phyloP scores from a whole-genome alignment of 495 filamentous ascomycete genomes.

The Massariosphaeria phaeospora region DNA sequence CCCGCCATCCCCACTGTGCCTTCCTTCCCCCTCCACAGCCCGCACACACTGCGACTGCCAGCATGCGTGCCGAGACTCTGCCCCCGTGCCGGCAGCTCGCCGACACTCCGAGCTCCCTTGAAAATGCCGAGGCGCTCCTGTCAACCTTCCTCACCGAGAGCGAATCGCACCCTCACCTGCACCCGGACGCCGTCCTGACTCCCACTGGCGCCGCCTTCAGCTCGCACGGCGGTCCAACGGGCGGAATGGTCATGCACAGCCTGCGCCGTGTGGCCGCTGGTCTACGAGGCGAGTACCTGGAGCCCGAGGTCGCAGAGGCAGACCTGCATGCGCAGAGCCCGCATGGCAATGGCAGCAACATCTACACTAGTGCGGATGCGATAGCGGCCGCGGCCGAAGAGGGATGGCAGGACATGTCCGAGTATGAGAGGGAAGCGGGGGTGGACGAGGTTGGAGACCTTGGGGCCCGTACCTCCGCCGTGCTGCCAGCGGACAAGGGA shows the following conservation, averaged over 20 bases:
- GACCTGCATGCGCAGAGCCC: conserved; percentile 4
- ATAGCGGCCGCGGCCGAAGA: conserved; percentile 24
- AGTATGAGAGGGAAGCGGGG: conserved; percentile 47
- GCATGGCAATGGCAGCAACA: conserved; percentile 2
- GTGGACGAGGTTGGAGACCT: conserved; percentile 42
- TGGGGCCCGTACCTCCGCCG: conserved; percentile 28
- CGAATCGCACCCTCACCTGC: conserved; percentile 55
- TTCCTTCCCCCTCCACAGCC: not conserved
- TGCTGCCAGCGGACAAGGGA: conserved; percentile 23
- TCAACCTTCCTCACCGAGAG: conserved; percentile 54
- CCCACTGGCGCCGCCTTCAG: conserved; percentile 52
- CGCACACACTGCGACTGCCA: not conserved
- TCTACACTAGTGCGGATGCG: conserved; percentile 18
- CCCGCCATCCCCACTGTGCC: not conserved
- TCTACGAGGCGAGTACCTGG: conserved; percentile 54
- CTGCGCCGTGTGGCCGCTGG: conserved; percentile 63
- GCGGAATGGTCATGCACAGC: conserved; percentile 58
- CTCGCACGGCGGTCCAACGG: conserved; percentile 48
- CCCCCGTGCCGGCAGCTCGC: conserved; percentile 46
- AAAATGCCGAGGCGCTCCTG: conserved; percentile 53
- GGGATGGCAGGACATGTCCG: conserved; percentile 51
- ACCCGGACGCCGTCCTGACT: conserved; percentile 61
- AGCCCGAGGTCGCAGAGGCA: conserved; percentile 26
- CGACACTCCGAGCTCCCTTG: conserved; percentile 47
- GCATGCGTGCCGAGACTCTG: conserved; percentile 39